These are phyloP conservation scores for Penicillium sp. DNA, from an alignment of 2,329 filamentous ascomycete species.

Conservation along the genomic window DNA sequence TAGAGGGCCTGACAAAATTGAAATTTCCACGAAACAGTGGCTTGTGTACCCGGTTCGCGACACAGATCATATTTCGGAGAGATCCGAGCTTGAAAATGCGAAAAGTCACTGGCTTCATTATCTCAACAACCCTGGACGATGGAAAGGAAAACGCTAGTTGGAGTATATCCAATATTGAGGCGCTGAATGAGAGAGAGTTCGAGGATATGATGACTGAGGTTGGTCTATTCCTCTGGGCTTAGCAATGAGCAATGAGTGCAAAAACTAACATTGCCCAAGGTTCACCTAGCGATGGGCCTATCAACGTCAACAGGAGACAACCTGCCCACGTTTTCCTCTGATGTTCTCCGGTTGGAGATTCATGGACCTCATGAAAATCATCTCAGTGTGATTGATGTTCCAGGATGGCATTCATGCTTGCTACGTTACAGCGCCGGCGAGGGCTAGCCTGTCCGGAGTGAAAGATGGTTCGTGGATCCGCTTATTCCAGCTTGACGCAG, in stretches of 20 bases:
- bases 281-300: constrained; percentile 28
- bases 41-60: constrained; percentile 48
- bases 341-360: constrained; percentile 47
- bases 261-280: constrained; percentile 11
- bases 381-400: constrained; percentile 49
- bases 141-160: background rate
- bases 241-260: too few relatives aligned
- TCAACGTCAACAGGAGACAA: constrained; percentile 15
- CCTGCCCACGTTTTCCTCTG: constrained; percentile 39
- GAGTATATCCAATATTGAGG: background rate
- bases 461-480: too few relatives aligned
- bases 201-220: background rate
- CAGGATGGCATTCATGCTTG: too few relatives aligned
- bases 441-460: too few relatives aligned
- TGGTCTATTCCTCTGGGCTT: too few relatives aligned
- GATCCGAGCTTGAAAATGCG: background rate
- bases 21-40: constrained; percentile 41
- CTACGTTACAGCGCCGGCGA: too few relatives aligned
- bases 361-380: constrained; percentile 41
- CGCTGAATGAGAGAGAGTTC: background rate
- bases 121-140: background rate
- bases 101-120: background rate
- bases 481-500: too few relatives aligned
- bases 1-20: constrained; percentile 37
- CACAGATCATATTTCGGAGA: background rate